Evolutionary conservation across 257 asterid genomes (phyloP), one percentile per base, ranked within the genome.

Genomic region (Cynanchum wilfordii): DNA sequence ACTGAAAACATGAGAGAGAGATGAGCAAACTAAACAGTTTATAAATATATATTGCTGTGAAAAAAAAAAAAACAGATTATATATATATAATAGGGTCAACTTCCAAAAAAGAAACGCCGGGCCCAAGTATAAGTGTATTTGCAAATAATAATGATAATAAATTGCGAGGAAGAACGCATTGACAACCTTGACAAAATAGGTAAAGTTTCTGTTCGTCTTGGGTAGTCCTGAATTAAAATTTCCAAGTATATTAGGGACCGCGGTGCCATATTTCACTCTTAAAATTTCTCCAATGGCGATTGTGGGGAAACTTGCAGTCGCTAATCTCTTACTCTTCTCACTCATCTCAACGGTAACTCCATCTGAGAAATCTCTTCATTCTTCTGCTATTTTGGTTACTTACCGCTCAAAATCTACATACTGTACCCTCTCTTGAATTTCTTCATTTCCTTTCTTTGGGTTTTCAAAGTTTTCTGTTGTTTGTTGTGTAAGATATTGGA

Each of bases 251-350:
- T 8, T 20, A 29, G 42, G 42, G 40, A 13, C 66, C 66, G 1
- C 42, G 0, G n/a, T 12, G n/a, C 66, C n/a, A n/a, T n/a, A 59
- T 27, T 59, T 27, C 17, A 20, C 40, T 20, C 13, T 42, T 7
- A 11, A 54, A 54, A 11, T 33, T 63, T 64, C 50, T 64, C 29
- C 27, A 36, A 56, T 40, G 77, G 27, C 56, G 78, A 75, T 68
- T 30, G 52, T 17, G 66, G 47, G 70, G 63, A 66, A 71, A 20
- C 55, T 75, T 44, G 47, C 2, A 16, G 25, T 84, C 58, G 74
- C 83, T 68, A 63, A 76, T 36, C 29, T 79, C 44, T 60, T 84
- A 59, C 75, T 86, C 72, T 70, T 60, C 24, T 44, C 83, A 36
- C 50, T 78, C 81, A 44, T 50, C 20, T 66, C 36, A 16, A 29